These are phyloP conservation scores for Jacaranda copaia DNA, from an alignment of 257 asterid species.

Conservation along the genomic window DNA sequence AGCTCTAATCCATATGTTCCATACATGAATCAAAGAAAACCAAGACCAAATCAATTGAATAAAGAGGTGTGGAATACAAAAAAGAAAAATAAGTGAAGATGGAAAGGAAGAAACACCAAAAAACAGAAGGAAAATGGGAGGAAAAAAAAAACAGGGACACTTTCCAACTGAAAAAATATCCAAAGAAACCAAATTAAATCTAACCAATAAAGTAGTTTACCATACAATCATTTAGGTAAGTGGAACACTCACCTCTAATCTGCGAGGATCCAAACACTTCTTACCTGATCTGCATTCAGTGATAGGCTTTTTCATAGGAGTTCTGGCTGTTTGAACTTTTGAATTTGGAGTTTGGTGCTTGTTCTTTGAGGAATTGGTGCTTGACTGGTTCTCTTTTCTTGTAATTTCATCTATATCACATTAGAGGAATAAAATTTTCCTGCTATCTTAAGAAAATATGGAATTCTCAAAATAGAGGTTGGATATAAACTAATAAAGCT, in stretches of 20 bases:
- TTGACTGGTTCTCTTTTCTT: conserved; percentile 66
- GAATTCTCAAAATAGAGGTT: too few species aligned
- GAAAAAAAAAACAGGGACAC: too few species aligned
- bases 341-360: conserved; percentile 49
- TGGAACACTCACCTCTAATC: conserved; percentile 58
- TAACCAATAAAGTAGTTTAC: background rate
- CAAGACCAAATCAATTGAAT: too few species aligned
- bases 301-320: conserved; percentile 55
- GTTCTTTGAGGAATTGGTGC: too few species aligned
- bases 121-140: too few species aligned
- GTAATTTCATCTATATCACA: conserved; percentile 53
- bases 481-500: conserved; percentile 31
- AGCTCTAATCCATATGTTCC: too few species aligned
- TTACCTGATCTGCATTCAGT: conserved; percentile 47
- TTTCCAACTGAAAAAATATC: conserved; percentile 54
- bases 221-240: too few species aligned
- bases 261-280: conserved; percentile 55
- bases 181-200: conserved; percentile 19
- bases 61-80: too few species aligned
- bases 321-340: conserved; percentile 48
- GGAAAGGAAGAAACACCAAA: too few species aligned
- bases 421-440: background rate
- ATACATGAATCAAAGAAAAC: too few species aligned
- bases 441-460: too few species aligned
- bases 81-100: too few species aligned